Conservation (phyloP, 1,284 basidiomycete genomes). For the Ustilago bromivora region DNA sequence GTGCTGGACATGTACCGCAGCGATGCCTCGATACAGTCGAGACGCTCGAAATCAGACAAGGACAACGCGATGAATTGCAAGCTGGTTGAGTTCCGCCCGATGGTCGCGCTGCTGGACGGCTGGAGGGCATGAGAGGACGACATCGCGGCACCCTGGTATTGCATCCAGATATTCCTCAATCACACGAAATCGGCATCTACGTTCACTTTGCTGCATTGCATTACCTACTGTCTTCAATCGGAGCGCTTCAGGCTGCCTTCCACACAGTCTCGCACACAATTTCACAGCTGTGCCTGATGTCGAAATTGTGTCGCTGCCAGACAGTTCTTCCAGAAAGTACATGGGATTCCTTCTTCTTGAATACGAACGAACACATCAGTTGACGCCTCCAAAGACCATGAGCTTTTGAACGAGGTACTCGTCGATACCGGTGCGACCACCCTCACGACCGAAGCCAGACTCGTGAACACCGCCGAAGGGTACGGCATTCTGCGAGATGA, state of each 20-base stretch:
- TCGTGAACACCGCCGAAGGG: slow-evolving; percentile 91
- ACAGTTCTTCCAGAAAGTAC: background rate
- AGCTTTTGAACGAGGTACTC: slow-evolving; percentile 74
- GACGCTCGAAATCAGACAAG: slow-evolving; percentile 4
- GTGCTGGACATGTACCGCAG: slow-evolving; percentile 59
- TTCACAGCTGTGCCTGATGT: background rate
- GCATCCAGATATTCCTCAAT: background rate
- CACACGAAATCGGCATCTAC: background rate
- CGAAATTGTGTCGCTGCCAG: background rate
- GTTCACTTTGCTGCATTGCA: background rate
- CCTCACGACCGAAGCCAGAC: slow-evolving; percentile 74
- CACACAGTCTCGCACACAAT: background rate
- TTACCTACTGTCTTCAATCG: background rate
- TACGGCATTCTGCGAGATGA: slow-evolving; percentile 64
- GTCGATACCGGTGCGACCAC: slow-evolving; percentile 81
- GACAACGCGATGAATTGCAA: slow-evolving; percentile 24
- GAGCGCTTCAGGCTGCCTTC: background rate
- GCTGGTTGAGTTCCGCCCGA: slow-evolving; percentile 42
- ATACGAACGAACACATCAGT: slow-evolving; percentile 9
- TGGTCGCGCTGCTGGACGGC: slow-evolving; percentile 32
- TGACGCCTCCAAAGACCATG: slow-evolving; percentile 62
- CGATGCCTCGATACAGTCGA: slow-evolving; percentile 20
- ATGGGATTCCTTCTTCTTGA: background rate
- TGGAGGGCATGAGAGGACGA: slow-evolving; percentile 28
- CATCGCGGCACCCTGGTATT: background rate